Percentiles rank a stretch among this genome's conserved stretches.
phyloP scores from a whole-genome alignment of 176 grass and related monocot genomes.

The Oryza longistaminata region DNA sequence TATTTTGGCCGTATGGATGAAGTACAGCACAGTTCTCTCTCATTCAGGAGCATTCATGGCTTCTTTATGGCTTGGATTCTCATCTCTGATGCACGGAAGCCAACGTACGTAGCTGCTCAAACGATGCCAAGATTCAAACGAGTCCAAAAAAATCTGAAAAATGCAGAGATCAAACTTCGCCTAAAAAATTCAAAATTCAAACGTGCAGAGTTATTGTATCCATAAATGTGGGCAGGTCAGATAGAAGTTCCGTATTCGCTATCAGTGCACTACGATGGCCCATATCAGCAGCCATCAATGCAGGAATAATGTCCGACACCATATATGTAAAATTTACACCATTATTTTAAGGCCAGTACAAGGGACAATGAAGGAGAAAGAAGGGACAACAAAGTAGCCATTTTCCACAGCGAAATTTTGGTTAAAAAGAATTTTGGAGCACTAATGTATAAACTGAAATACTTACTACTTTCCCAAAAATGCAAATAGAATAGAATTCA shows the following conservation, averaged over 20 bases:
- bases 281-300: neutral
- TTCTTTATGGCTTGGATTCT: neutral
- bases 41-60: neutral
- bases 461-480: too few species aligned
- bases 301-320: neutral
- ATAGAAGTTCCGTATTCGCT: neutral
- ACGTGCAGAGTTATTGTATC: neutral
- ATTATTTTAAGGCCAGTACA: too few species aligned
- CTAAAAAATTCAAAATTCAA: neutral
- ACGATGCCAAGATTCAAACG: neutral
- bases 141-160: neutral
- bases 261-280: neutral
- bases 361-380: neutral
- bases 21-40: neutral
- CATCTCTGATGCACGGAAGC: neutral
- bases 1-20: conserved; percentile 37
- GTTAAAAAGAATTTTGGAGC: neutral
- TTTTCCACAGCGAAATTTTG: neutral
- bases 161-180: neutral
- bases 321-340: too few species aligned
- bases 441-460: too few species aligned
- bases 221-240: neutral
- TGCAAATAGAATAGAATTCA: too few species aligned
- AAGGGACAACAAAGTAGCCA: neutral
- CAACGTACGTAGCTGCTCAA: neutral